Evolutionary conservation across 2,329 filamentous ascomycete species (phyloP).

Genomic region (Ilyonectria robusta): DNA sequence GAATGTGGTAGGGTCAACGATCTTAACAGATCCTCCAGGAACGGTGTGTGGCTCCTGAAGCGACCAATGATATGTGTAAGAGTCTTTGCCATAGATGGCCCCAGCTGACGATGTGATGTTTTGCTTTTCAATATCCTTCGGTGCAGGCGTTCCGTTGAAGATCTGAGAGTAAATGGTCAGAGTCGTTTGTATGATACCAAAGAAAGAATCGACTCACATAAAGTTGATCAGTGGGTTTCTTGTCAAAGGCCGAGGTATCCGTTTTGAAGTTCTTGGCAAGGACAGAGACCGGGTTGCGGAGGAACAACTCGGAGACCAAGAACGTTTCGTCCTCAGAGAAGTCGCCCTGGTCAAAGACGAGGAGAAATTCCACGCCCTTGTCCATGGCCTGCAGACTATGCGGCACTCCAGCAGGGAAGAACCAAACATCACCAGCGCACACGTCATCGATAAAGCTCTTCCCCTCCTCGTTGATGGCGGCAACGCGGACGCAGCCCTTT

Average conservation of each 20-base stretch:
- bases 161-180: neutral
- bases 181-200: too few relatives aligned
- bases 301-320: conserved; percentile 17
- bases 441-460: conserved; percentile 21
- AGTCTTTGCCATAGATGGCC: neutral
- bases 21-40: conserved; percentile 23
- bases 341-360: conserved; percentile 19
- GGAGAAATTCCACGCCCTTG: conserved; percentile 20
- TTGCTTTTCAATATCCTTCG: conserved; percentile 22
- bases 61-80: conserved; percentile 24
- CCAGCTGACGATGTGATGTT: conserved; percentile 14
- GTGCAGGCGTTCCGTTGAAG: conserved; percentile 19
- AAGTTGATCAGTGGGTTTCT: conserved; percentile 9
- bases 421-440: conserved; percentile 18
- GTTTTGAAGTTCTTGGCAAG: conserved; percentile 21
- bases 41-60: conserved; percentile 14
- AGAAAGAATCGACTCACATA: neutral
- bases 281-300: conserved; percentile 15
- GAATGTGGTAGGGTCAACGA: conserved; percentile 18
- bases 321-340: conserved; percentile 24
- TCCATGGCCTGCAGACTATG: conserved; percentile 18
- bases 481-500: conserved; percentile 19
- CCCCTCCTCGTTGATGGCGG: conserved; percentile 14
- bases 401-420: conserved; percentile 19
- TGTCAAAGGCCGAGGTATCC: conserved; percentile 11